Percentiles rank a stretch among this genome's conserved stretches.
phyloP scores from a whole-genome alignment of 768 basidiomycete species.

The Tricholoma sp. region DNA sequence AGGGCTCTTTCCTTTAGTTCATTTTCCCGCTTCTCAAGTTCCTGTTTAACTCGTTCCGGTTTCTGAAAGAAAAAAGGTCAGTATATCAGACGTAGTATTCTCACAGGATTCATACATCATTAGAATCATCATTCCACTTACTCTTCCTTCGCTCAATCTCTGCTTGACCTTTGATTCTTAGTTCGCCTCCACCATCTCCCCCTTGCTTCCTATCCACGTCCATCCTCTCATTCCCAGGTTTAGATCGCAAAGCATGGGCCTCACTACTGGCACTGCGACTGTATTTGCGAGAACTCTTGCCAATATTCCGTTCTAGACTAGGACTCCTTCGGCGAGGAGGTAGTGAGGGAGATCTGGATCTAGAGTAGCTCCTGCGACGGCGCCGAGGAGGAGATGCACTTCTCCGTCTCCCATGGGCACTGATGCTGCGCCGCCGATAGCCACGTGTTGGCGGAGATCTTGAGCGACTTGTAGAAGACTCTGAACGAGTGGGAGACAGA shows the following conservation, averaged over 20 bases:
- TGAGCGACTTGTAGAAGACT: constrained; percentile 34
- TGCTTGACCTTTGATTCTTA: constrained; percentile 76
- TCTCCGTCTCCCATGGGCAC: constrained; percentile 27
- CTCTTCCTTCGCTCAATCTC: constrained; percentile 48
- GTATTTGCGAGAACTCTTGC: constrained; percentile 8
- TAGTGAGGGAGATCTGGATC: constrained; percentile 26
- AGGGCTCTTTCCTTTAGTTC: constrained; percentile 79
- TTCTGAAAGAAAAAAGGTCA: constrained; percentile 14
- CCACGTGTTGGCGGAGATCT: constrained; percentile 32
- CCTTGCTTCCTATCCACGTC: constrained; percentile 26
- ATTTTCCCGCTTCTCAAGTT: constrained; percentile 66
- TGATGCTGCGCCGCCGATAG: constrained; percentile 43
- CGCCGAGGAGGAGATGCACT: constrained; percentile 25
- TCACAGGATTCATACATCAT: constrained; percentile 17
- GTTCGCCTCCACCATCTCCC: constrained; percentile 34
- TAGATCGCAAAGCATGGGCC: constrained; percentile 9
- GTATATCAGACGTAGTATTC: constrained; percentile 3
- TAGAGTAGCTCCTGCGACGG: constrained; percentile 21
- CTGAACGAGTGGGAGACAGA: constrained; percentile 30
- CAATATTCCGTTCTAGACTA: constrained; percentile 15
- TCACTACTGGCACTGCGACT: constrained; percentile 28
- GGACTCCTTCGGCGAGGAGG: constrained; percentile 28
- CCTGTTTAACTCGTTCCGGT: constrained; percentile 24
- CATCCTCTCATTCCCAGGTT: constrained; percentile 25
- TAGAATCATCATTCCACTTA: constrained; percentile 44